Evolutionary conservation across 345 rosid genomes (phyloP).

Genomic region (Odontarrhena argentea): DNA sequence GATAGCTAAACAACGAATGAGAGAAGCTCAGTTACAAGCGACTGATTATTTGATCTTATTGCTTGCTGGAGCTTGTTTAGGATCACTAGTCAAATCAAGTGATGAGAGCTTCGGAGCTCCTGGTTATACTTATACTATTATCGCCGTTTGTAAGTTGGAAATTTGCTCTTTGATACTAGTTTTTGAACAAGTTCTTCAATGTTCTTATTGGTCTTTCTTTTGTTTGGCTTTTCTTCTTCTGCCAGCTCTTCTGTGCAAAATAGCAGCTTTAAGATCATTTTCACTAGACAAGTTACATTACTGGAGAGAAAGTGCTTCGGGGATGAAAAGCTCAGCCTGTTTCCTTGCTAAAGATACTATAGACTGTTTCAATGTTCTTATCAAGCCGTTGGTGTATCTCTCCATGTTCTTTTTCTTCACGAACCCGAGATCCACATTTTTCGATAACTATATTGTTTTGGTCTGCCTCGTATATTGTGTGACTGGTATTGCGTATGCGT

Average conservation of each 20-base stretch:
- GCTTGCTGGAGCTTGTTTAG: slow-evolving; percentile 96
- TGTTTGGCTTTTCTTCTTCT: slow-evolving; percentile 16
- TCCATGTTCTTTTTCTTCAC: slow-evolving; percentile 93
- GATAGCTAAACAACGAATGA: slow-evolving; percentile 76
- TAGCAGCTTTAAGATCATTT: slow-evolving; percentile 87
- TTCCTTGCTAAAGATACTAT: slow-evolving; percentile 92
- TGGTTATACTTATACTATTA: slow-evolving; percentile 80
- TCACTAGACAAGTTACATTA: slow-evolving; percentile 86
- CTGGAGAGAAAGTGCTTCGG: slow-evolving; percentile 95
- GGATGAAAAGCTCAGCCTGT: slow-evolving; percentile 90
- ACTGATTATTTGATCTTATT: slow-evolving; percentile 80
- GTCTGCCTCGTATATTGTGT: slow-evolving; percentile 93
- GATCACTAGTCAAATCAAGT: slow-evolving; percentile 58
- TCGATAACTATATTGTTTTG: slow-evolving; percentile 75
- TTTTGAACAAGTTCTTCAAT: neutral
- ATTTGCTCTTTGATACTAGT: neutral
- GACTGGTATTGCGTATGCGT: slow-evolving; percentile 82
- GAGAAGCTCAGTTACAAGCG: slow-evolving; percentile 81
- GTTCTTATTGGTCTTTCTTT: neutral
- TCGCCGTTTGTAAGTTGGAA: slow-evolving; percentile 82
- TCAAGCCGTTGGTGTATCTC: slow-evolving; percentile 88
- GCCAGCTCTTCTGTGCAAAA: slow-evolving; percentile 91
- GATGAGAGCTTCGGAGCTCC: slow-evolving; percentile 76
- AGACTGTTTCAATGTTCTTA: slow-evolving; percentile 73
- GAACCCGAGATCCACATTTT: slow-evolving; percentile 79